Evolutionary conservation across 2,329 filamentous ascomycete genomes (phyloP).

Genomic region (Westerdykella ornata): DNA sequence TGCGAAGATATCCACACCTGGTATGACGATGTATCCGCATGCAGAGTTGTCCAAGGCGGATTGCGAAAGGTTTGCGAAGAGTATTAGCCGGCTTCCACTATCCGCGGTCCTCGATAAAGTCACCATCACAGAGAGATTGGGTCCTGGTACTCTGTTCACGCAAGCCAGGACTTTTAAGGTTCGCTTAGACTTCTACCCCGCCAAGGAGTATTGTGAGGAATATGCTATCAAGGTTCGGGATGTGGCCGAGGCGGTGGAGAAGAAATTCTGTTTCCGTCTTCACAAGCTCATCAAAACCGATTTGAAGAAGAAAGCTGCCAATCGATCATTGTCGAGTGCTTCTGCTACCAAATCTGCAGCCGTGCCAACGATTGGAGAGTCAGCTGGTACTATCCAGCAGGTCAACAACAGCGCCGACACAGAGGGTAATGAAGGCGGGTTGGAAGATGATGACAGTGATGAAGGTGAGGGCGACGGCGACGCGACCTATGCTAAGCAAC

Average conservation of each 20-base stretch:
- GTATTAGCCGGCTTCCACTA: constrained; percentile 78
- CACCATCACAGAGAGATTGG: constrained; percentile 71
- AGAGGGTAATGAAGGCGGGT: constrained; percentile 46
- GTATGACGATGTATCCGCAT: constrained; percentile 77
- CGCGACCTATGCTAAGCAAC: constrained; percentile 63
- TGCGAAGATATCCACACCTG: constrained; percentile 78
- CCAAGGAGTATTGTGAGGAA: constrained; percentile 72
- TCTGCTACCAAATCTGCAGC: constrained; percentile 51
- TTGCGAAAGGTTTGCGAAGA: constrained; percentile 78
- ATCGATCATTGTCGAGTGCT: constrained; percentile 49
- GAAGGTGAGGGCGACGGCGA: constrained; percentile 50
- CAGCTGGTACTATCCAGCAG: constrained; percentile 50
- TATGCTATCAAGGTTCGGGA: constrained; percentile 78
- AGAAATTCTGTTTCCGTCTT: constrained; percentile 67
- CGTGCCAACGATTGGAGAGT: constrained; percentile 67
- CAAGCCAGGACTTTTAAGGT: constrained; percentile 83
- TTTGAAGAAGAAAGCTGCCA: constrained; percentile 66
- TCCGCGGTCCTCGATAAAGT: constrained; percentile 78
- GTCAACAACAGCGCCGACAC: constrained; percentile 25
- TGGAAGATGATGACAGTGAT: constrained; percentile 70
- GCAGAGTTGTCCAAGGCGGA: constrained; percentile 62
- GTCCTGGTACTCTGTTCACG: constrained; percentile 59
- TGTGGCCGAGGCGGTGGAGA: constrained; percentile 73
- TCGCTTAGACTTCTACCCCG: constrained; percentile 74
- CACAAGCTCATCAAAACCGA: constrained; percentile 66